These are phyloP conservation scores for Monascus purpureus DNA, from an alignment of 495 filamentous ascomycete genomes.

Conservation along the genomic window DNA sequence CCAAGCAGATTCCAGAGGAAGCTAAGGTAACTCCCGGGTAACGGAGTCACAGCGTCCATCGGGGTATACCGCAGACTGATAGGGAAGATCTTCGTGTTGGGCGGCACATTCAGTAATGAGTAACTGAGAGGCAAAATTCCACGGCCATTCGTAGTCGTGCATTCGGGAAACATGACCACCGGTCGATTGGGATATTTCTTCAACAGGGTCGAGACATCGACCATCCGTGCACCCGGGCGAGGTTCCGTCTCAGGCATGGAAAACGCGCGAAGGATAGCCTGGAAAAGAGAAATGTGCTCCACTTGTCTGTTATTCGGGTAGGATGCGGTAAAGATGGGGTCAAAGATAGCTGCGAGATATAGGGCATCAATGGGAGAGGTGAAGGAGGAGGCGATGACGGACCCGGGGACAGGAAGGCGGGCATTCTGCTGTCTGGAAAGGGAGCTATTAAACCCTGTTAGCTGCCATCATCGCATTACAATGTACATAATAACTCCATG, in stretches of 20 bases:
- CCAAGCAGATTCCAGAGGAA: slow-evolving; percentile 83
- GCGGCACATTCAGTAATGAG: slow-evolving; percentile 49
- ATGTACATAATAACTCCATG: not conserved
- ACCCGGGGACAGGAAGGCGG: slow-evolving; percentile 58
- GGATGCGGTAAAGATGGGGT: slow-evolving; percentile 78
- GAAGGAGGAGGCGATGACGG: slow-evolving; percentile 77
- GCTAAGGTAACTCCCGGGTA: slow-evolving; percentile 50
- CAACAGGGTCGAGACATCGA: slow-evolving; percentile 46
- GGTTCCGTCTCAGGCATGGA: slow-evolving; percentile 38
- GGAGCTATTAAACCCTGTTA: too few relatives aligned
- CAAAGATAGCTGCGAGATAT: slow-evolving; percentile 94
- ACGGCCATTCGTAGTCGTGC: slow-evolving; percentile 83
- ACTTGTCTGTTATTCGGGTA: slow-evolving; percentile 64
- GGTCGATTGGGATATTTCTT: slow-evolving; percentile 53
- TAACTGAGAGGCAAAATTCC: slow-evolving; percentile 78
- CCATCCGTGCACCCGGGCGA: slow-evolving; percentile 34
- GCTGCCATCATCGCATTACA: not conserved
- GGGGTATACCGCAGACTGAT: slow-evolving; percentile 79
- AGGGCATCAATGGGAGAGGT: slow-evolving; percentile 87
- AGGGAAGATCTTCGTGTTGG: slow-evolving; percentile 65
- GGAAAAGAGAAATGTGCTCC: slow-evolving; percentile 57
- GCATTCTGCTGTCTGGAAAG: slow-evolving; percentile 46
- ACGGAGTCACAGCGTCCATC: slow-evolving; percentile 77
- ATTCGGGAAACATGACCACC: slow-evolving; percentile 81
- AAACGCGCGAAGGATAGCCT: slow-evolving; percentile 62